phyloP scores from a whole-genome alignment of 164 flowering plant genomes.

The Vitis riparia region DNA sequence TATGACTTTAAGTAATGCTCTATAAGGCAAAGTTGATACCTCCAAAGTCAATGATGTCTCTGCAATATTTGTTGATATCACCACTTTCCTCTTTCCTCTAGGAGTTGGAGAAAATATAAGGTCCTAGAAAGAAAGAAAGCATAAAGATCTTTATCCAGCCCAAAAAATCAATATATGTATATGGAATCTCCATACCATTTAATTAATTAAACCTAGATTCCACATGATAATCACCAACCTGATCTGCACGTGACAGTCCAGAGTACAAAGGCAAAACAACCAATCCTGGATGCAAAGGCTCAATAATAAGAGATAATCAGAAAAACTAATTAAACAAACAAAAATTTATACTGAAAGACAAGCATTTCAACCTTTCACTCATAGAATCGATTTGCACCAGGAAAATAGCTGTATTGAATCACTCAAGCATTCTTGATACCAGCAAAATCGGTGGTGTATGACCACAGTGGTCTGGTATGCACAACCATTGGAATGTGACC shows the following conservation, averaged over 20 bases:
- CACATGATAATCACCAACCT: conserved; percentile 45
- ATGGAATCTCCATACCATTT: not conserved
- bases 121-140: conserved; percentile 49
- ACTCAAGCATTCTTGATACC: conserved; percentile 1
- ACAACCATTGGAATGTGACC: too few species aligned
- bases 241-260: conserved; percentile 89
- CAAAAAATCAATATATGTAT: conserved; percentile 3
- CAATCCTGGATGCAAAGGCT: conserved; percentile 52
- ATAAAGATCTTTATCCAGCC: not conserved
- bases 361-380: not conserved
- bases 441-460: not conserved
- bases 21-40: conserved; percentile 37
- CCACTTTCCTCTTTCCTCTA: conserved; percentile 92
- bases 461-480: not conserved
- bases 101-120: conserved; percentile 86
- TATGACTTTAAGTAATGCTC: not conserved
- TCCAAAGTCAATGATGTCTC: conserved; percentile 97
- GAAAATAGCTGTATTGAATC: not conserved
- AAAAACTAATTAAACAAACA: not conserved
- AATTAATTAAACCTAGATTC: not conserved
- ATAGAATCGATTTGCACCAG: not conserved
- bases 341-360: not conserved
- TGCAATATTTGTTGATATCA: conserved; percentile 94
- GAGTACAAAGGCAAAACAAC: conserved; percentile 79
- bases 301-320: not conserved